phyloP scores from a whole-genome alignment of 768 basidiomycete species.

The Mycena sanguinolenta region DNA sequence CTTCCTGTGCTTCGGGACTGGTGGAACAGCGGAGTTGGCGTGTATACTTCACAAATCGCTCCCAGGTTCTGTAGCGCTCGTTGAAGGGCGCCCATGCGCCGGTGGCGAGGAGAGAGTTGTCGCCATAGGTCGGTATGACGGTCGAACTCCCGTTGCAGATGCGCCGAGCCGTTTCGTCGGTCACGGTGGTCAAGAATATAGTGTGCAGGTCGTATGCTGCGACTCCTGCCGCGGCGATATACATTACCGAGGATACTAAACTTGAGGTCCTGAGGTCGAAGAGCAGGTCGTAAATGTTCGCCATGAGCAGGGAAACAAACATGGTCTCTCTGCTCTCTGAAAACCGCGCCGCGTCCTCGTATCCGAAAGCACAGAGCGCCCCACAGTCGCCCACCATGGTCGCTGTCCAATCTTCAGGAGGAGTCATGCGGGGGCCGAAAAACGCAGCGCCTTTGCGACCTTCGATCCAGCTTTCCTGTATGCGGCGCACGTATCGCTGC shows the following conservation, averaged over 20 bases:
- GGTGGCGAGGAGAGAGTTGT: neutral
- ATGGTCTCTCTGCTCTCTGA: neutral
- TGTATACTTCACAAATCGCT: conserved; percentile 18
- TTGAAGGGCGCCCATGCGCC: conserved; percentile 5
- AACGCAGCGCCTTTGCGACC: conserved; percentile 1
- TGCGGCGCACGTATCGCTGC: conserved; percentile 8
- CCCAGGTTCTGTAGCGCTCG: conserved; percentile 21
- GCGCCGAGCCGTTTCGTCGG: neutral
- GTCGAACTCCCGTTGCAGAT: neutral
- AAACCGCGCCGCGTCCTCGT: conserved; percentile 4
- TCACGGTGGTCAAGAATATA: neutral
- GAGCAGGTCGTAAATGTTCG: conserved; percentile 7
- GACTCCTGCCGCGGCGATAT: conserved; percentile 1
- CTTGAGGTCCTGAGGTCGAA: neutral
- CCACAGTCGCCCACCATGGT: neutral
- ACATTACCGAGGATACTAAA: conserved; percentile 14
- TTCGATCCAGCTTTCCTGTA: conserved; percentile 15
- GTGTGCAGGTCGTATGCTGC: neutral
- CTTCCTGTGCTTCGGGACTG: neutral
- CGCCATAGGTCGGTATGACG: neutral
- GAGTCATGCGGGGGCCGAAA: neutral
- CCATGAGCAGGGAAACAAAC: neutral
- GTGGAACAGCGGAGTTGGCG: conserved; percentile 4
- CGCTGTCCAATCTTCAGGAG: conserved; percentile 9
- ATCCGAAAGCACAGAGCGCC: neutral